These are phyloP conservation scores for Buddleja alternifolia DNA, from an alignment of 257 asterid species.

Conservation along the genomic window DNA sequence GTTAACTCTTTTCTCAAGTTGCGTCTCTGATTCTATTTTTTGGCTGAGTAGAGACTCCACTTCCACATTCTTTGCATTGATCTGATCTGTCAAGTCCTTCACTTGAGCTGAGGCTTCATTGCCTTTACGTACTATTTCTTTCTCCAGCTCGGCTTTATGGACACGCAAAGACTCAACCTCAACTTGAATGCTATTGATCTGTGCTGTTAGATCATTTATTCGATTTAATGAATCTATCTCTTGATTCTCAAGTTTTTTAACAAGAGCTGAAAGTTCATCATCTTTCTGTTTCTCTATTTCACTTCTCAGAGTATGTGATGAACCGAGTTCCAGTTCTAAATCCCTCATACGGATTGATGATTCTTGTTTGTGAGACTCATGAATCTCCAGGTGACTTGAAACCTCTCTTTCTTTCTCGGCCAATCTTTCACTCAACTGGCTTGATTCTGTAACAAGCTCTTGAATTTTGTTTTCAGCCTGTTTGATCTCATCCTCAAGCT, in stretches of 20 bases:
- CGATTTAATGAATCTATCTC: conserved; percentile 54
- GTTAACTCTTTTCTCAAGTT: conserved; percentile 49
- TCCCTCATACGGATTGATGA: conserved; percentile 57
- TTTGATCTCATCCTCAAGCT: conserved; percentile 42
- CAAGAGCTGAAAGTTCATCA: conserved; percentile 58
- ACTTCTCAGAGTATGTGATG: conserved; percentile 52
- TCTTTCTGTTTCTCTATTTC: conserved; percentile 69
- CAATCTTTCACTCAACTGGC: conserved; percentile 46
- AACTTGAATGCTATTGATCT: conserved; percentile 45
- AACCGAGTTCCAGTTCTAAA: conserved; percentile 68
- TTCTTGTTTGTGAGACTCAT: conserved; percentile 73
- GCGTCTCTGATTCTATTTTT: conserved; percentile 52
- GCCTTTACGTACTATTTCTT: conserved; percentile 46
- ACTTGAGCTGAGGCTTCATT: conserved; percentile 48
- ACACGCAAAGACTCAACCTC: conserved; percentile 53
- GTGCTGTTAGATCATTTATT: conserved; percentile 50
- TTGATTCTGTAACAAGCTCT: conserved; percentile 48
- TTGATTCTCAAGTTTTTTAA: conserved; percentile 58
- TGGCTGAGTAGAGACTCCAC: conserved; percentile 47
- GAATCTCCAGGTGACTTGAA: conserved; percentile 62
- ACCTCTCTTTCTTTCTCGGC: conserved; percentile 66
- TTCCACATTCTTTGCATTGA: conserved; percentile 51
- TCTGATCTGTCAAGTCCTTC: conserved; percentile 48
- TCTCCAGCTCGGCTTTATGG: conserved; percentile 58
- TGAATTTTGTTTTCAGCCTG: conserved; percentile 48